Evolutionary conservation across 2,329 filamentous ascomycete species (phyloP).

Genomic region (Colletotrichum sp.): DNA sequence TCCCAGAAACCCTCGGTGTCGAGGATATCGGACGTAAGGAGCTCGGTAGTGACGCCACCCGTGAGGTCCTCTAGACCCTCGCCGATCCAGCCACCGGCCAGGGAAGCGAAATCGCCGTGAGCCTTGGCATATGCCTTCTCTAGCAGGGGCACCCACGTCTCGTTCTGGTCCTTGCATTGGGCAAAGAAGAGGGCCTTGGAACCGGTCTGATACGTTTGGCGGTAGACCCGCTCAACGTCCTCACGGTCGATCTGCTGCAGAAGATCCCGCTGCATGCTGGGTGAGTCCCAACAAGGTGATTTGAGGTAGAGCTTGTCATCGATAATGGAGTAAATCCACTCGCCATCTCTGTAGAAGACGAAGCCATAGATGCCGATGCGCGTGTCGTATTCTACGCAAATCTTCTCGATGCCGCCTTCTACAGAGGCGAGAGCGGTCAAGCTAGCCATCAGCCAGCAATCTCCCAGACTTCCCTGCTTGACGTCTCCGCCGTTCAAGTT

Average conservation of each 20-base stretch:
- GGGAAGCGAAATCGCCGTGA: constrained; percentile 77
- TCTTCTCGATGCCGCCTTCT: constrained; percentile 69
- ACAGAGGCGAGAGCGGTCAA: constrained; percentile 80
- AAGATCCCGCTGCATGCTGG: constrained; percentile 74
- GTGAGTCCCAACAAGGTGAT: constrained; percentile 82
- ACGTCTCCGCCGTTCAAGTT: constrained; percentile 75
- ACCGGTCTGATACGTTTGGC: constrained; percentile 74
- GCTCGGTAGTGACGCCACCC: constrained; percentile 73
- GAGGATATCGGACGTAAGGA: constrained; percentile 73
- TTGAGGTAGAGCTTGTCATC: constrained; percentile 90
- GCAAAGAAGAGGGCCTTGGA: constrained; percentile 81
- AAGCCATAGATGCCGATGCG: constrained; percentile 87
- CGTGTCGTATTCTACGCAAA: constrained; percentile 78
- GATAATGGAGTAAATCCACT: constrained; percentile 91
- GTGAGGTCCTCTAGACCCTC: constrained; percentile 65
- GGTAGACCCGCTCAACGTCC: constrained; percentile 74
- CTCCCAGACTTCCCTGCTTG: constrained; percentile 78
- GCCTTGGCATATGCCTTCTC: constrained; percentile 88
- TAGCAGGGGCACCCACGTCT: constrained; percentile 81
- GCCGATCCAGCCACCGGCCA: constrained; percentile 74
- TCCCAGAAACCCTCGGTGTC: constrained; percentile 85
- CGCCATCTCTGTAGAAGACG: constrained; percentile 85
- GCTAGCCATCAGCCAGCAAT: constrained; percentile 85
- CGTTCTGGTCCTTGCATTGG: constrained; percentile 75
- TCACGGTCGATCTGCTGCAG: constrained; percentile 78